Percentiles rank a stretch among this genome's conserved stretches.
phyloP scores from a whole-genome alignment of 2,329 filamentous ascomycete genomes.

The Onygenales sp. region DNA sequence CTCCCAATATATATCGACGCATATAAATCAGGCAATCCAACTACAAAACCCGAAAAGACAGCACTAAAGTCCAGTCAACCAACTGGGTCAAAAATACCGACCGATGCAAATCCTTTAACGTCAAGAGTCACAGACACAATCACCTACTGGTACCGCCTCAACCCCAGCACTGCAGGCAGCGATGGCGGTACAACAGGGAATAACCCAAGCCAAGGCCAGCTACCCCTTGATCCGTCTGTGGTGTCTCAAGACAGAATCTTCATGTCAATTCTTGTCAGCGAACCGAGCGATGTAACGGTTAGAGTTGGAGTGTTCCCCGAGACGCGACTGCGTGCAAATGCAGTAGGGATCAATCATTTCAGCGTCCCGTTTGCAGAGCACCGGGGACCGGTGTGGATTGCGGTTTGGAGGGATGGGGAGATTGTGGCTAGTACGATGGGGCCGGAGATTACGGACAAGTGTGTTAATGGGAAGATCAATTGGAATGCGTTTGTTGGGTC shows the following conservation, averaged over 20 bases:
- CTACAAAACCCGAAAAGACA: slow-evolving; percentile 13
- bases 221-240: slow-evolving; percentile 15
- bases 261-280: slow-evolving; percentile 17
- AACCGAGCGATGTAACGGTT: slow-evolving; percentile 19
- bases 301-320: slow-evolving; percentile 18
- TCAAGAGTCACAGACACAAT: slow-evolving; percentile 17
- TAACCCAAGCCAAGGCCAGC: slow-evolving; percentile 21
- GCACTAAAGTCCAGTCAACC: background rate
- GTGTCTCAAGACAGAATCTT: slow-evolving; percentile 26
- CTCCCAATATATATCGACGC: slow-evolving; percentile 43
- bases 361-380: slow-evolving; percentile 23
- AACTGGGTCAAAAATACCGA: slow-evolving; percentile 1
- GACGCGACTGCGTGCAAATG: slow-evolving; percentile 14
- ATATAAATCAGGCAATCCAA: slow-evolving; percentile 38
- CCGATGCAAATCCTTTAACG: slow-evolving; percentile 10
- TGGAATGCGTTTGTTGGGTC: slow-evolving; percentile 30
- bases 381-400: slow-evolving; percentile 19
- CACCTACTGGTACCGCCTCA: slow-evolving; percentile 27
- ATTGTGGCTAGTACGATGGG: slow-evolving; percentile 16
- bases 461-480: slow-evolving; percentile 20
- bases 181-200: slow-evolving; percentile 26
- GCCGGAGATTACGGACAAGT: slow-evolving; percentile 21
- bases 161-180: slow-evolving; percentile 21
- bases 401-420: slow-evolving; percentile 16
- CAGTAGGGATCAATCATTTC: slow-evolving; percentile 22